Evolutionary conservation across 345 rosid species (phyloP).

Genomic region (Hibiscus trionum): DNA sequence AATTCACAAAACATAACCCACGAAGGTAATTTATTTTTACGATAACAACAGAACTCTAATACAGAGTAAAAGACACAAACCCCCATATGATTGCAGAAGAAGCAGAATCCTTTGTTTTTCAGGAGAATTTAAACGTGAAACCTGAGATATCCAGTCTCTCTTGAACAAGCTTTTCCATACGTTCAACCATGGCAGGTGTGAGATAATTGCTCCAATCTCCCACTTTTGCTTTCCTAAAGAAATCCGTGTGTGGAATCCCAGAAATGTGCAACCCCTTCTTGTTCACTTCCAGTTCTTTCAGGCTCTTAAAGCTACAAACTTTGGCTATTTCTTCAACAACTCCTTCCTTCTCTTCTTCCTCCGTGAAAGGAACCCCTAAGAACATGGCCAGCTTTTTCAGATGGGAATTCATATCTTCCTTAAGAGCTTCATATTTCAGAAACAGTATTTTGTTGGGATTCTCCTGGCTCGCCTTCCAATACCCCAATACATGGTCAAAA

Average conservation of each 20-base stretch:
- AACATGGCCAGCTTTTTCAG: constrained; percentile 34
- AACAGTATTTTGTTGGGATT: constrained; percentile 34
- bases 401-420: not conserved
- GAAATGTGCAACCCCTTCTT: not conserved
- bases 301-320: constrained; percentile 32
- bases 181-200: constrained; percentile 27
- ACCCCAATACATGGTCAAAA: not conserved
- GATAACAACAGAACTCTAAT: too few species aligned
- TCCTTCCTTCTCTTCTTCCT: not conserved
- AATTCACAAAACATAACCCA: too few species aligned
- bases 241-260: not conserved
- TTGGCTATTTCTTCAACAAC: constrained; percentile 18
- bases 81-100: not conserved
- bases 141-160: constrained; percentile 41
- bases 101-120: not conserved
- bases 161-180: constrained; percentile 25
- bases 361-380: constrained; percentile 34
- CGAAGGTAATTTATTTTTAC: too few species aligned
- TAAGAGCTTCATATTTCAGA: constrained; percentile 27
- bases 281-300: not conserved
- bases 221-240: constrained; percentile 12
- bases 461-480: constrained; percentile 25
- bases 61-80: not conserved
- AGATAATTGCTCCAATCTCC: constrained; percentile 40
- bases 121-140: constrained; percentile 25